Conservation (phyloP, 2,329 filamentous ascomycete genomes). For the Dactylellina cionopaga region DNA sequence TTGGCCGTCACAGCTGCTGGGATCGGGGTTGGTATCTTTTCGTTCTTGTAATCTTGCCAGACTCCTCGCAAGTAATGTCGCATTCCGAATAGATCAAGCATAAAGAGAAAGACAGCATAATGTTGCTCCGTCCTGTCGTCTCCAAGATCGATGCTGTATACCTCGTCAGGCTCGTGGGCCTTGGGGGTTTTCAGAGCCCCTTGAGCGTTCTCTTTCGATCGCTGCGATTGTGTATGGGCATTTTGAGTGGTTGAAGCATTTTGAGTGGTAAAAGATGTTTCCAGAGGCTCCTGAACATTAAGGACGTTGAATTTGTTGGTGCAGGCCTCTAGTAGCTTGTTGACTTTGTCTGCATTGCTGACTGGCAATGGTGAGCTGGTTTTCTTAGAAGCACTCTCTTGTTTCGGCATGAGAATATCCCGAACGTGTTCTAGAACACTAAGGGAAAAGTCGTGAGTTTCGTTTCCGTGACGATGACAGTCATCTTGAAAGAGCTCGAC, state of each 20-base stretch:
- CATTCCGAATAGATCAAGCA: not conserved
- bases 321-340: not conserved
- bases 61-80: not conserved
- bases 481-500: not conserved
- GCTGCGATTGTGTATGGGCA: not conserved
- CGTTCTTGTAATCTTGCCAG: not conserved
- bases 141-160: not conserved
- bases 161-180: not conserved
- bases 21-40: constrained; percentile 4
- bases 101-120: not conserved
- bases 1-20: constrained; percentile 6
- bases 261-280: too few relatives aligned
- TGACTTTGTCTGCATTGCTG: not conserved
- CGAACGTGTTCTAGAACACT: not conserved
- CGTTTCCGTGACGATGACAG: not conserved
- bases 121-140: not conserved
- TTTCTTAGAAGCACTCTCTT: not conserved
- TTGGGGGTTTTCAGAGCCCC: too few relatives aligned
- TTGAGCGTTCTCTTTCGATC: not conserved
- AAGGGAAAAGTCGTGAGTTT: not conserved
- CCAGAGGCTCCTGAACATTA: not conserved
- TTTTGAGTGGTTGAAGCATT: too few relatives aligned
- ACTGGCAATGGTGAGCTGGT: too few relatives aligned
- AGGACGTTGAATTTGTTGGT: constrained; percentile 8
- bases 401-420: constrained; percentile 1